Evolutionary conservation across 1,284 basidiomycete genomes (phyloP), one percentile per base, ranked within the genome.

Genomic region (Fomitopsis palustris): DNA sequence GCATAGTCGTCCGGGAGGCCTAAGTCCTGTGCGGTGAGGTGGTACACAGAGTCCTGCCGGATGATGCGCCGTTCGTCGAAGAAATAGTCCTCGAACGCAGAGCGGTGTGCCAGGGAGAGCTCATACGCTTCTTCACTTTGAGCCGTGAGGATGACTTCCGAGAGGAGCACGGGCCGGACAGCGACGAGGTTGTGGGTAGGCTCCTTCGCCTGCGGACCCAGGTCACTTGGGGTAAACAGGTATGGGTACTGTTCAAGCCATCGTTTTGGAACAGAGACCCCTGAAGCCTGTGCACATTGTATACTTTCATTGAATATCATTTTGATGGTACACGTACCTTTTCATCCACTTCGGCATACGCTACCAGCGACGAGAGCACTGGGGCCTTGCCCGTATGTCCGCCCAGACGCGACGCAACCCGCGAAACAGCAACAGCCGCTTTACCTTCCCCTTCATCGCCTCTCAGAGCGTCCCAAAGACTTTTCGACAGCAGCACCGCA

Each of bases 41-140:
- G 70, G 59, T 81, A 69, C 17, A 77, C 66, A 56, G 80, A 74
- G 33, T 81, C 80, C 63, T 82, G 77, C 23, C 82, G 81, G 19
- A 89, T 70, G 33, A 87, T 78, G 16, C 65, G 64, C 31, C 70
- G 63, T 5, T 75, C 74, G 17, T 70, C 66, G 49, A 72, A 77
- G 19, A 84, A 67, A 73, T 75, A 78, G 42, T 68, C 64, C 57
- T 82, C 78, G 39, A 85, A 65, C 4, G 70, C 43, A 5, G 55
- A 33, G 0, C 61, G 43, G 38, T 69, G 57, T 3, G 63, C 51
- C 25, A 57, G 65, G 3, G 70, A 69, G 31, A 61, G 56, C 6
- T 57, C 57, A 56, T 70, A 73, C 5, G 70, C 67, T n/a, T 68
- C 60, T 12, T 60, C 42, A 3, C 71, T 69, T 2, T 68, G 64